Evolutionary conservation across 2,329 filamentous ascomycete species (phyloP).

Genomic region (Bretziella fagacearum): DNA sequence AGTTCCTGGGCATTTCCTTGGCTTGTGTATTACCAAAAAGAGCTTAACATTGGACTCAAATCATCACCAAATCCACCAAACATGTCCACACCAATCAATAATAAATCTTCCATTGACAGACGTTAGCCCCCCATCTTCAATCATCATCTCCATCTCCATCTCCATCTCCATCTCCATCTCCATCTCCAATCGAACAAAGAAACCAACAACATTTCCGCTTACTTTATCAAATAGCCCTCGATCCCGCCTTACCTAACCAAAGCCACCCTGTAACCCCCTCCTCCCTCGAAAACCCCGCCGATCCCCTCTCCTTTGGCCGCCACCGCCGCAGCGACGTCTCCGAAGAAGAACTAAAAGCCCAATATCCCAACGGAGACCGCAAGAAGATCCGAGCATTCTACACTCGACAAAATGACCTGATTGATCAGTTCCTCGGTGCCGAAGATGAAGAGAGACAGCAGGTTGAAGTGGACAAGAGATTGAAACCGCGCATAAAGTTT

Average conservation of each 20-base stretch:
- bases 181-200: background rate
- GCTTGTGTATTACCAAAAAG: too few species aligned
- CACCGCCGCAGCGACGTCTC: conserved; percentile 22
- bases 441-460: conserved; percentile 37
- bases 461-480: conserved; percentile 32
- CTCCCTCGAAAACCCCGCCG: conserved; percentile 16
- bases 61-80: too few species aligned
- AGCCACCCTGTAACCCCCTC: background rate
- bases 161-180: background rate
- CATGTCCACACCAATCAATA: too few species aligned
- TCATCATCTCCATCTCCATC: too few species aligned
- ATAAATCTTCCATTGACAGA: too few species aligned
- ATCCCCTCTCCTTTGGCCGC: conserved; percentile 26
- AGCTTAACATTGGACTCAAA: too few species aligned
- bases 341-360: conserved; percentile 15
- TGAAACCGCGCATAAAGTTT: conserved; percentile 35
- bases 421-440: conserved; percentile 36
- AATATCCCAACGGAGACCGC: conserved; percentile 30
- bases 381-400: conserved; percentile 30
- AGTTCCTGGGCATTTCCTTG: too few species aligned
- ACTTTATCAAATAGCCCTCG: background rate
- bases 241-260: background rate
- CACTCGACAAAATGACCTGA: conserved; percentile 30
- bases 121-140: too few species aligned
- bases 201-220: background rate